phyloP scores from a whole-genome alignment of 2,329 filamentous ascomycete species.

The Bipolaris sorokiniana region DNA sequence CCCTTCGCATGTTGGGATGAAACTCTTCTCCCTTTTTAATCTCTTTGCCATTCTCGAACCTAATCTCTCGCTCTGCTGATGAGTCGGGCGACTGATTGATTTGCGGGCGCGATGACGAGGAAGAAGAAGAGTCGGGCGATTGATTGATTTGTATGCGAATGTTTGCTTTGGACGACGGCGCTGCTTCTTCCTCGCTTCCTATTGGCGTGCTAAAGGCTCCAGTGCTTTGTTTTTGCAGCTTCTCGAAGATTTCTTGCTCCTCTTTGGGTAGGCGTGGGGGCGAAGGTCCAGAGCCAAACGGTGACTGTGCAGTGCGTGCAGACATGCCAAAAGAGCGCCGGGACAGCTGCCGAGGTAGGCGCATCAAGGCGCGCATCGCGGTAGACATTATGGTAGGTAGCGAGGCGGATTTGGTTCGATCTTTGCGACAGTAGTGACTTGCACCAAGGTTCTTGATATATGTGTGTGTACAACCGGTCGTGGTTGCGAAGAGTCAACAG shows the following conservation, averaged over 20 bases:
- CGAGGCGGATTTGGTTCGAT: neutral
- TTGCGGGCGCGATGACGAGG: conserved; percentile 1
- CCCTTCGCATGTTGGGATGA: conserved; percentile 74
- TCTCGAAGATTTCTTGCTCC: conserved; percentile 89
- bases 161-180: conserved; percentile 49
- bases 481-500: conserved; percentile 8
- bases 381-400: neutral
- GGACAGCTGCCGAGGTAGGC: conserved; percentile 38
- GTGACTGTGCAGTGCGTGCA: conserved; percentile 17
- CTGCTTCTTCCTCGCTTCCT: conserved; percentile 32
- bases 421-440: neutral
- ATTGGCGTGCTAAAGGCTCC: conserved; percentile 75
- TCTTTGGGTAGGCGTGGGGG: conserved; percentile 87
- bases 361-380: conserved; percentile 27
- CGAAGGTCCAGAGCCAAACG: conserved; percentile 61
- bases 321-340: conserved; percentile 27
- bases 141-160: conserved; percentile 43
- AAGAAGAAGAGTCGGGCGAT: conserved; percentile 30
- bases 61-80: conserved; percentile 13
- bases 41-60: conserved; percentile 38
- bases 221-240: conserved; percentile 78
- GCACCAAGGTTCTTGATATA: neutral
- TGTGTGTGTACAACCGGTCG: neutral
- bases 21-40: conserved; percentile 67
- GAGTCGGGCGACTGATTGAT: conserved; percentile 24